Evolutionary conservation across 2,329 filamentous ascomycete genomes (phyloP).

Genomic region (Sporothrix brasiliensis): DNA sequence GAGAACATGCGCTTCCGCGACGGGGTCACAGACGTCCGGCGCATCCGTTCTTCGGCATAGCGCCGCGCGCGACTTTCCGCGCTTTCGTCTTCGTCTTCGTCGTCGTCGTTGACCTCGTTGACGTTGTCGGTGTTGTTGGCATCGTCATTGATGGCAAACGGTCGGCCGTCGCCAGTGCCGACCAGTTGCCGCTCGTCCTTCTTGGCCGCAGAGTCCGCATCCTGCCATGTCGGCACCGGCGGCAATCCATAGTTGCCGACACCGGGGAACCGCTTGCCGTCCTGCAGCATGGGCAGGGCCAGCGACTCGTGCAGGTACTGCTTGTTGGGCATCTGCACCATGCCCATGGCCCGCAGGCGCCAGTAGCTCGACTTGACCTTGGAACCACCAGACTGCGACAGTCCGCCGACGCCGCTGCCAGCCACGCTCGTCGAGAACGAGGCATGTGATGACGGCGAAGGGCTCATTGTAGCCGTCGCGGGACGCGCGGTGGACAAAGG

Average conservation of each 20-base stretch:
- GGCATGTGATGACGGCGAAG: neutral
- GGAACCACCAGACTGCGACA: neutral
- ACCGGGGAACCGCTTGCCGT: constrained; percentile 47
- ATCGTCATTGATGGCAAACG: neutral
- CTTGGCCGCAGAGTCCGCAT: neutral
- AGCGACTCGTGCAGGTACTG: constrained; percentile 53
- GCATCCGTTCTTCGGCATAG: constrained; percentile 30
- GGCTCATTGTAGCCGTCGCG: neutral
- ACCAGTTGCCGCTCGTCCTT: neutral
- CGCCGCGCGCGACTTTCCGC: constrained; percentile 6
- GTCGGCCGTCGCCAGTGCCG: neutral
- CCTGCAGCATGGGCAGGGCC: constrained; percentile 45
- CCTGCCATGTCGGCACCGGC: constrained; percentile 19
- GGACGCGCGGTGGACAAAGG: neutral
- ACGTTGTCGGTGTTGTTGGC: neutral
- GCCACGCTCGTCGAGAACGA: neutral
- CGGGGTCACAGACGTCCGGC: neutral
- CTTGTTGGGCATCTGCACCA: constrained; percentile 39
- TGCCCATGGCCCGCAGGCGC: constrained; percentile 54
- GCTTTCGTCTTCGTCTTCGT: constrained; percentile 11
- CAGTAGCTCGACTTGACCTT: constrained; percentile 41
- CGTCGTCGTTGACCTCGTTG: neutral
- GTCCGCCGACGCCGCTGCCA: neutral
- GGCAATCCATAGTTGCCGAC: constrained; percentile 46
- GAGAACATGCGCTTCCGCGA: constrained; percentile 32